These are phyloP conservation scores for Pichia sp. DNA, from an alignment of 1,139 yeast genomes.

Conservation along the genomic window DNA sequence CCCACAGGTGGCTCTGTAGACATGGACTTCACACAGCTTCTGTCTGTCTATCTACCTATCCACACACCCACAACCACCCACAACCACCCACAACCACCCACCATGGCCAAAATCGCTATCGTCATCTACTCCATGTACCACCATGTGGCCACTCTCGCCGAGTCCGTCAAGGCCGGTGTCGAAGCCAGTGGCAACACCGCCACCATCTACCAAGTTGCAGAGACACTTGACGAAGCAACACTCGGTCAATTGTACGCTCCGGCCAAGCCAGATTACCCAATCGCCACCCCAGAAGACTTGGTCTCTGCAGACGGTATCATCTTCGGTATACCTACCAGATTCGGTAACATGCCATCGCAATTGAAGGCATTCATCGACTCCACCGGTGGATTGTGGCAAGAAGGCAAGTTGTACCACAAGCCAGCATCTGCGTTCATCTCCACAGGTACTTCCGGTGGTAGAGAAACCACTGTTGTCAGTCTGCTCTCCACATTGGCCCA, in stretches of 20 bases:
- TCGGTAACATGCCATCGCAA: conserved; percentile 48
- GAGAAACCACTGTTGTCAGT: conserved; percentile 43
- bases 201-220: conserved; percentile 50
- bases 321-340: conserved; percentile 54
- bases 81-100: too few relatives aligned
- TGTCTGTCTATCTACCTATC: too few relatives aligned
- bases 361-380: conserved; percentile 43
- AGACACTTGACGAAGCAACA: conserved; percentile 46
- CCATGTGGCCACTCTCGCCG: conserved; percentile 44
- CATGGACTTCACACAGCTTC: too few relatives aligned
- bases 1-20: too few relatives aligned
- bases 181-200: conserved; percentile 37
- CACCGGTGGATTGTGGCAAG: conserved; percentile 52
- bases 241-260: conserved; percentile 45
- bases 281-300: conserved; percentile 41
- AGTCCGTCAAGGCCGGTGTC: conserved; percentile 43
- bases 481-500: conserved; percentile 42
- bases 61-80: too few relatives aligned
- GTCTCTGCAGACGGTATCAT: conserved; percentile 45
- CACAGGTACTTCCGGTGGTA: conserved; percentile 50
- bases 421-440: conserved; percentile 47
- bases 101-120: conserved; percentile 32
- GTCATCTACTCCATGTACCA: conserved; percentile 51
- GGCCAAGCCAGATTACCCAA: conserved; percentile 39
- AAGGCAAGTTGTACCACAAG: conserved; percentile 47